Base-by-base conservation (phyloP, 306 rosid genomes). In the Sicyos baderoa region DNA sequence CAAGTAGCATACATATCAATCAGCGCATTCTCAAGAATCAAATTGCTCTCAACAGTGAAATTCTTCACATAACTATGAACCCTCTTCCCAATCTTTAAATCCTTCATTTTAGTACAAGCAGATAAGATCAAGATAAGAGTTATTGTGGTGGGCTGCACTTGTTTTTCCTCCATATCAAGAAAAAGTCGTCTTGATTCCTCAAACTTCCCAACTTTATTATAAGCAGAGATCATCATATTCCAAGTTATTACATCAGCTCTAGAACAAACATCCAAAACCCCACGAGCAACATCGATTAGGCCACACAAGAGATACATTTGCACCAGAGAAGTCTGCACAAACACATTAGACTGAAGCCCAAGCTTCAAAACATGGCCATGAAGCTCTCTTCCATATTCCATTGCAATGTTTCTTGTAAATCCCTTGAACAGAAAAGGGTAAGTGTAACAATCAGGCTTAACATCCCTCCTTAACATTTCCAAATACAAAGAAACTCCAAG, bases 351-450 rank as follows among this genome's bases (percentile, higher is more conserved):
- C 79, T 70, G 80, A 32, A 87, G 65, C 53, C 95, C 96, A 76
- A 56, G 83, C 70, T 86, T 92, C 75, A 86, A 67, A 53, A 82
- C 95, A 71, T 87, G 89, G 73, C 81, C 77, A 64, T 89, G 84
- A 15, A 92, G 75, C 74, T 75, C 72, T 61, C 78, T 87, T 77
- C 93, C 98, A 71, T 49, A 75, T 72, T 14, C 60, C 72, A 77
- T 72, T 52, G 88, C 79, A 58, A 71, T 27, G 50, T 55, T 71
- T 12, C 64, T 59, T 0, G 67, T 76, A 56, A 89, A 83, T 10
- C 96, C 91, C 85, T 86, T 87, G 57, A 92, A 73, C 86, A 89
- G 75, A 77, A 87, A 92, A 0, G 96, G 95, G 72, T 87, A 89
- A 0, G 96, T 87, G 63, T 74, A 92, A 61, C 53, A n/a, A 54